Conservation (phyloP, 306 rosid genomes). For the Mimosa bimucronata region DNA sequence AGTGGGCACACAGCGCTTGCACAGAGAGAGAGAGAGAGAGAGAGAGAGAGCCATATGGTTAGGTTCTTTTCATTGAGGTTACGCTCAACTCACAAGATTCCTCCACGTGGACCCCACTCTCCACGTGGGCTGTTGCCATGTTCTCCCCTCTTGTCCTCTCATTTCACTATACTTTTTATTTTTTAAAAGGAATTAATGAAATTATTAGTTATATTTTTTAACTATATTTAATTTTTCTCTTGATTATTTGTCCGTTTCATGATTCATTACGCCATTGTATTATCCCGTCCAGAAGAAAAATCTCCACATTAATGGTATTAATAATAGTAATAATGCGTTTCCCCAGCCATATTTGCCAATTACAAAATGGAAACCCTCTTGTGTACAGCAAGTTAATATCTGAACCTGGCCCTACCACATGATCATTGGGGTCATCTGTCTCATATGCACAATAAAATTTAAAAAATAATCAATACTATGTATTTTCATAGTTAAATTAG, state of each 20-base stretch:
- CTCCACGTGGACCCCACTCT: constrained; percentile 61
- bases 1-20: not conserved
- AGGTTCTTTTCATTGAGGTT: constrained; percentile 28
- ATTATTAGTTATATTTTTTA: not conserved
- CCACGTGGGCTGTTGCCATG: constrained; percentile 79
- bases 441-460: not conserved
- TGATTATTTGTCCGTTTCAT: not conserved
- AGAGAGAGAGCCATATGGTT: not conserved
- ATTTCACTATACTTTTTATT: not conserved
- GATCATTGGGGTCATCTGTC: not conserved
- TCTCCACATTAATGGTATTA: not conserved
- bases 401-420: not conserved
- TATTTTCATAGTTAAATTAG: not conserved
- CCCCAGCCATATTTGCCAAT: not conserved
- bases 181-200: not conserved
- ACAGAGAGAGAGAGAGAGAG: not conserved
- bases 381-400: not conserved
- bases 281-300: not conserved
- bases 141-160: not conserved
- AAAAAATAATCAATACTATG: not conserved
- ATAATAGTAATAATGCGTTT: not conserved
- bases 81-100: constrained; percentile 59
- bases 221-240: not conserved
- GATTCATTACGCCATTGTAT: not conserved
- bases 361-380: not conserved